Conservation (phyloP, 2,329 filamentous ascomycete genomes). For the Zymoseptoria tritici region DNA sequence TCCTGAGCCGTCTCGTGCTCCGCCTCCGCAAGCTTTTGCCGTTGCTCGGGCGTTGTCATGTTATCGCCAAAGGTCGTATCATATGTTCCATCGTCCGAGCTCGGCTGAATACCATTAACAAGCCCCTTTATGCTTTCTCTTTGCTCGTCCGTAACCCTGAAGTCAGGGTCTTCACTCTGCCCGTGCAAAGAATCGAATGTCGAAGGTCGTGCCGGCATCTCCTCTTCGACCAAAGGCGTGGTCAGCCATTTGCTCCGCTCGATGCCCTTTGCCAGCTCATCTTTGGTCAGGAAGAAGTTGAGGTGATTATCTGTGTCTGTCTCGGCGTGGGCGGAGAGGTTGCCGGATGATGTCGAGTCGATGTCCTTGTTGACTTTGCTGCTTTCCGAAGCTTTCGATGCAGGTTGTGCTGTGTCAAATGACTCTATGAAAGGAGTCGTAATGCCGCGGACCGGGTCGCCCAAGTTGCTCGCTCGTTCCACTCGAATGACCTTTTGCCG, state of each 20-base stretch:
- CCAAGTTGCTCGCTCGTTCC: conserved; percentile 57
- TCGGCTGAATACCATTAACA: not conserved
- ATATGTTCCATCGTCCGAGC: not conserved
- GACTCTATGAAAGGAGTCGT: conserved; percentile 77
- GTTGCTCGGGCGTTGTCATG: conserved; percentile 36
- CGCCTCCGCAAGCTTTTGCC: conserved; percentile 27
- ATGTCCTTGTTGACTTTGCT: not conserved
- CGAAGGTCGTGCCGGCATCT: not conserved
- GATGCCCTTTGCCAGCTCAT: conserved; percentile 61
- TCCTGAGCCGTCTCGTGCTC: conserved; percentile 56
- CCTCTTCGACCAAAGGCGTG: conserved; percentile 2
- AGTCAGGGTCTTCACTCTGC: not conserved
- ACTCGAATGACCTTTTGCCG: conserved; percentile 63
- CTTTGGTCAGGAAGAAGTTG: conserved; percentile 67
- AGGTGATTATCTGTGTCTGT: conserved; percentile 42
- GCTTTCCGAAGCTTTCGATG: conserved; percentile 11
- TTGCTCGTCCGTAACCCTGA: not conserved
- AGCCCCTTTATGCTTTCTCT: not conserved
- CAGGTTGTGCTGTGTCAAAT: conserved; percentile 55
- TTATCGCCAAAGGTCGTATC: not conserved
- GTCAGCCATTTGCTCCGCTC: conserved; percentile 57
- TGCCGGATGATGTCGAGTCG: conserved; percentile 2
- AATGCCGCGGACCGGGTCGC: conserved; percentile 72
- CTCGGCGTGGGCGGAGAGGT: conserved; percentile 10
- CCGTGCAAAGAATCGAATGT: not conserved